Evolutionary conservation across 2,329 filamentous ascomycete genomes (phyloP).

Genomic region (Cordyceps tenuipes): DNA sequence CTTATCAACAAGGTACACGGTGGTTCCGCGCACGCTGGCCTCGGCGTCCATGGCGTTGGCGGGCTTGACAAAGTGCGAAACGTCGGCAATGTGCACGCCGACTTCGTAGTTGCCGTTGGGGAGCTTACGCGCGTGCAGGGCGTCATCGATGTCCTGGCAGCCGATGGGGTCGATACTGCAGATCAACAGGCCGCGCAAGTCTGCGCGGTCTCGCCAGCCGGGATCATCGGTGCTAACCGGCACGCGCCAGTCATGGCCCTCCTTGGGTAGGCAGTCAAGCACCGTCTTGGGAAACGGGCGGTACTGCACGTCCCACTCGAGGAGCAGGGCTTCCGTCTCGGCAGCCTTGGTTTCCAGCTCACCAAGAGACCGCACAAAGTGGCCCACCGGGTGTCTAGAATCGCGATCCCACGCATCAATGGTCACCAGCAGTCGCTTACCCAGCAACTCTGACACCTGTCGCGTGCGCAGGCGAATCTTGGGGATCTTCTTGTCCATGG

Average conservation of each 20-base stretch:
- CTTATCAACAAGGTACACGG: constrained; percentile 96
- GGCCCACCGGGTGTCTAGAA: constrained; percentile 83
- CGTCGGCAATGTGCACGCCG: constrained; percentile 96
- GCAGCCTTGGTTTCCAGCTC: constrained; percentile 96
- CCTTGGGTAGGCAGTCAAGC: constrained; percentile 79
- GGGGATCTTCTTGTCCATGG: constrained; percentile 96
- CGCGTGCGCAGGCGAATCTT: constrained; percentile 91
- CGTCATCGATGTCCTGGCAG: constrained; percentile 97
- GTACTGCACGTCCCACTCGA: constrained; percentile 98
- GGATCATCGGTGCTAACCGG: constrained; percentile 70
- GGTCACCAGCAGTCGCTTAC: constrained; percentile 84
- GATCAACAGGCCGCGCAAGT: constrained; percentile 77
- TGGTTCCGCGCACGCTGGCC: constrained; percentile 88
- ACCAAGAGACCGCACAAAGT: constrained; percentile 87
- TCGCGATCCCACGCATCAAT: constrained; percentile 95
- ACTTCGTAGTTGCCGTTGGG: constrained; percentile 94
- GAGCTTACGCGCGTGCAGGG: constrained; percentile 74
- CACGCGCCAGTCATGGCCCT: constrained; percentile 92
- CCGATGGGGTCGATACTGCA: constrained; percentile 96
- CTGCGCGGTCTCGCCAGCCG: constrained; percentile 77
- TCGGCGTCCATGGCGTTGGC: constrained; percentile 96
- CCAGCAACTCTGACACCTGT: constrained; percentile 79
- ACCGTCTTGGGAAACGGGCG: constrained; percentile 94
- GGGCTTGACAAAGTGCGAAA: constrained; percentile 98
- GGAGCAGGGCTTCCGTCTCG: constrained; percentile 85